Evolutionary conservation across 441 rosid genomes (phyloP).

Genomic region (Breynia disticha): DNA sequence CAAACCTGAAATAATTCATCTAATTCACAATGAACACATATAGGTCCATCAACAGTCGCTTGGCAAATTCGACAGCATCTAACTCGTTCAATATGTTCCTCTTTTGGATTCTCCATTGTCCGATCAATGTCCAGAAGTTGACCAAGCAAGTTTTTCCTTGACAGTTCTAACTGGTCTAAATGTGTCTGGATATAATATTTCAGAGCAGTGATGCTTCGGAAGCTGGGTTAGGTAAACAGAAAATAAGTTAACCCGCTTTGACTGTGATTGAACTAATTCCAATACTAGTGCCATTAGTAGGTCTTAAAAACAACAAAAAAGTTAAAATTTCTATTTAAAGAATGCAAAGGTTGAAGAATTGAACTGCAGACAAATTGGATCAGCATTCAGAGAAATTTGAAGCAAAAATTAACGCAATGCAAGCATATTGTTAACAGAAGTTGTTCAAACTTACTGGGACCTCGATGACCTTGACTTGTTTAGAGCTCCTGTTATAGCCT

Average conservation of each 20-base stretch:
- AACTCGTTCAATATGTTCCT: constrained; percentile 71
- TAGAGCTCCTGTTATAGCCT: too few relatives aligned
- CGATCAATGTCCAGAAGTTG: constrained; percentile 65
- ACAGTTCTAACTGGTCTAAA: constrained; percentile 61
- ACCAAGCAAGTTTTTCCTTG: constrained; percentile 55
- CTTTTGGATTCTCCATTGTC: constrained; percentile 72
- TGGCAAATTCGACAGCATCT: constrained; percentile 66
- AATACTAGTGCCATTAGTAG: too few relatives aligned
- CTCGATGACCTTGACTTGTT: too few relatives aligned
- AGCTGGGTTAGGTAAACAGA: constrained; percentile 31
- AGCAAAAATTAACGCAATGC: not conserved
- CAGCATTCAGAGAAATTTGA: not conserved
- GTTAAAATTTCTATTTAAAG: not conserved
- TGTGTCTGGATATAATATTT: constrained; percentile 82
- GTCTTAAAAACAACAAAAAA: too few relatives aligned
- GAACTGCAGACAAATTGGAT: not conserved
- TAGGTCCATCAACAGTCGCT: constrained; percentile 65
- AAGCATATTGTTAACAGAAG: too few relatives aligned
- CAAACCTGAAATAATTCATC: constrained; percentile 79
- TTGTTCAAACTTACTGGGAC: too few relatives aligned
- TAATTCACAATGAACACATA: constrained; percentile 78
- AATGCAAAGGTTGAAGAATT: not conserved
- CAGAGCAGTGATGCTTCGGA: constrained; percentile 57
- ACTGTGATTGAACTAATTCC: too few relatives aligned
- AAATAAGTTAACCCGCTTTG: too few relatives aligned